A percentile compares a stretch with the other conserved stretches of the same genome.
These are phyloP conservation scores for Triangularia verruculosa DNA, from an alignment of 2,329 filamentous ascomycete genomes.

Conservation along the genomic window DNA sequence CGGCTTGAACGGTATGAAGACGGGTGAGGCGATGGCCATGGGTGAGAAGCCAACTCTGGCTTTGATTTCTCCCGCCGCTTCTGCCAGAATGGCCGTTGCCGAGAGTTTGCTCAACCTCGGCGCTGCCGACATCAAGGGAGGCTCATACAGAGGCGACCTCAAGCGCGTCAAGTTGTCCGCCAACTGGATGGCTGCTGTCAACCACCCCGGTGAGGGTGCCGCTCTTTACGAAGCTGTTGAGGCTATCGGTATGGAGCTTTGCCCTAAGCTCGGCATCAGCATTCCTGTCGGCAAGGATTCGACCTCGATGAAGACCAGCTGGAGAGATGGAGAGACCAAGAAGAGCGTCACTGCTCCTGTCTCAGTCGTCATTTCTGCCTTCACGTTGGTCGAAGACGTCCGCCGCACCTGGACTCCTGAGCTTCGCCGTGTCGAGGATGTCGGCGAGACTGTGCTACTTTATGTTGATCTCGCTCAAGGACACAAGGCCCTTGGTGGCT, in stretches of 20 bases:
- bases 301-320: conserved; percentile 98
- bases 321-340: conserved; percentile 74
- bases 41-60: conserved; percentile 88
- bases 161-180: conserved; percentile 83
- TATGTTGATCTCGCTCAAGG: conserved; percentile 87
- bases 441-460: conserved; percentile 83
- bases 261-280: conserved; percentile 82
- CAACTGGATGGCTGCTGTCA: conserved; percentile 99
- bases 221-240: conserved; percentile 91
- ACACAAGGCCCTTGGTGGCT: conserved; percentile 80
- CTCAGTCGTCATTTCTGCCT: conserved; percentile 87
- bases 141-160: conserved; percentile 60
- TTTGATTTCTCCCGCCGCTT: conserved; percentile 83
- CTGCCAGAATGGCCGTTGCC: conserved; percentile 92
- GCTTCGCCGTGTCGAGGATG: conserved; percentile 76
- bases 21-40: conserved; percentile 97
- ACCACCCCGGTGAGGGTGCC: conserved; percentile 87
- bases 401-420: conserved; percentile 92
- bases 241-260: conserved; percentile 89
- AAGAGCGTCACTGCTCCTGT: conserved; percentile 91
- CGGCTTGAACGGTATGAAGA: conserved; percentile 57
- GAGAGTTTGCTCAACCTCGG: conserved; percentile 92
- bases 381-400: conserved; percentile 78
- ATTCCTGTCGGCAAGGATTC: conserved; percentile 98
- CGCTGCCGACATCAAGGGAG: conserved; percentile 59